Percentiles rank a stretch among this genome's conserved stretches.
Conservation (phyloP, 179 eudicot genomes). For the Corrigiola litoralis region DNA sequence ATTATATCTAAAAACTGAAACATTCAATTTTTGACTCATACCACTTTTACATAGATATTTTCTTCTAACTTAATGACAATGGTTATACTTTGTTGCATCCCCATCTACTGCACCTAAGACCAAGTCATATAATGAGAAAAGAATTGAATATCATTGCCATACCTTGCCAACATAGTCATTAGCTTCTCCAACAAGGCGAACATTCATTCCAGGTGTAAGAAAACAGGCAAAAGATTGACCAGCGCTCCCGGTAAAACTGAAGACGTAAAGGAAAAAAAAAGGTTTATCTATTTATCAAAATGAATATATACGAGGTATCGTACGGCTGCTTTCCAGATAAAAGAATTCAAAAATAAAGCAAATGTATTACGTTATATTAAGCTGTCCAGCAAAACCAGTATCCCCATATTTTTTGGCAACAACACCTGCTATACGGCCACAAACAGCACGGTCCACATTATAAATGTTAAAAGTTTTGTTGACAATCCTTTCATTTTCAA, state of each 20-base stretch:
- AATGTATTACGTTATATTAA: conserved; percentile 68
- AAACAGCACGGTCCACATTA: conserved; percentile 93
- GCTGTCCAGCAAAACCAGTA: conserved; percentile 98
- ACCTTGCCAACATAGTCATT: conserved; percentile 99
- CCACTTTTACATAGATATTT: no score
- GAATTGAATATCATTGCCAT: conserved; percentile 5
- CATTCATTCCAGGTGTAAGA: conserved; percentile 93
- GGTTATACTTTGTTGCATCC: not conserved
- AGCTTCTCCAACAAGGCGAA: conserved; percentile 93
- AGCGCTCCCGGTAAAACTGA: conserved; percentile 91
- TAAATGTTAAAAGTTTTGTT: conserved; percentile 63
- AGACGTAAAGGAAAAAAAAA: not conserved
- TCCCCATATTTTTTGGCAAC: conserved; percentile 96
- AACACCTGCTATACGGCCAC: conserved; percentile 96
- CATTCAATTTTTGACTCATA: no score
- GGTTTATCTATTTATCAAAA: not conserved
- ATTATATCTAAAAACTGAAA: no score
- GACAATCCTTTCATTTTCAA: conserved; percentile 80
- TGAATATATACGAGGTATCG: conserved; percentile 4
- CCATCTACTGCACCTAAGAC: not conserved
- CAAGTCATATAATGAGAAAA: not conserved
- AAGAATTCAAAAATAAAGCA: conserved; percentile 2
- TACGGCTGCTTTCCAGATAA: not conserved
- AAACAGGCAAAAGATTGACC: conserved; percentile 97
- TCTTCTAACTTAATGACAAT: not conserved